Conservation (phyloP, 2,329 filamentous ascomycete species). For the Zymoseptoria passerinii region DNA sequence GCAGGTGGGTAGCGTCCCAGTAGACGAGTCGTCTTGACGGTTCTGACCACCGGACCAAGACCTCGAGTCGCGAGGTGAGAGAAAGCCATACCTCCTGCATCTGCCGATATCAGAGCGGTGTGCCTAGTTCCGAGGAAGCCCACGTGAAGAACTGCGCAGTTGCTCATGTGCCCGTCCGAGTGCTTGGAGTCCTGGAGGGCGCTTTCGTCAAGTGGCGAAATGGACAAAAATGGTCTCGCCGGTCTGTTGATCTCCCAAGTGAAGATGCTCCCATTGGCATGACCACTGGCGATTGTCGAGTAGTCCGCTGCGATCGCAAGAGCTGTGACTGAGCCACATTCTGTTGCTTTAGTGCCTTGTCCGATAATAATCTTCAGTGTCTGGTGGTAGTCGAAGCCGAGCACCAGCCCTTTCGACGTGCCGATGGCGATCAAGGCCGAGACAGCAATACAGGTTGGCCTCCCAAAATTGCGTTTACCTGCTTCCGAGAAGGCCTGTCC, state of each 20-base stretch:
- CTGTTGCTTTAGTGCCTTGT: slow-evolving; percentile 84
- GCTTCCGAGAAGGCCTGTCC: slow-evolving; percentile 85
- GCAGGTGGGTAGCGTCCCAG: slow-evolving; percentile 80
- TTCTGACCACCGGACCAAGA: slow-evolving; percentile 73
- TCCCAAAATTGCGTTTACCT: slow-evolving; percentile 85
- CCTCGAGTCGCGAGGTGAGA: slow-evolving; percentile 91
- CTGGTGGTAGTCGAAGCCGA: slow-evolving; percentile 97
- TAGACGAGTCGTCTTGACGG: slow-evolving; percentile 82
- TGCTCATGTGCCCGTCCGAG: slow-evolving; percentile 74
- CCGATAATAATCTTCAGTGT: slow-evolving; percentile 90
- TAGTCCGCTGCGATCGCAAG: slow-evolving; percentile 91
- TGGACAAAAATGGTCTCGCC: slow-evolving; percentile 80
- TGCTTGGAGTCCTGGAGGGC: slow-evolving; percentile 55
- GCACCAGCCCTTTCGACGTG: slow-evolving; percentile 85
- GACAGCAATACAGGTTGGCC: slow-evolving; percentile 80
- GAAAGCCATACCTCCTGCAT: slow-evolving; percentile 94
- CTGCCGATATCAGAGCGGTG: slow-evolving; percentile 89
- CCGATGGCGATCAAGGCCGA: slow-evolving; percentile 83
- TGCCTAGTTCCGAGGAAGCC: slow-evolving; percentile 90
- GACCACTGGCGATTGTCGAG: slow-evolving; percentile 80
- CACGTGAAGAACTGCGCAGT: slow-evolving; percentile 75
- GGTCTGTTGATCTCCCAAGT: slow-evolving; percentile 86
- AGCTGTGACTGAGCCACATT: slow-evolving; percentile 79
- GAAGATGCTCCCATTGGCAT: slow-evolving; percentile 84
- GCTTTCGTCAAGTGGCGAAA: slow-evolving; percentile 62